Evolutionary conservation across 257 asterid species (phyloP), one percentile per base, ranked within the genome.

Genomic region (Gentiana dahurica): DNA sequence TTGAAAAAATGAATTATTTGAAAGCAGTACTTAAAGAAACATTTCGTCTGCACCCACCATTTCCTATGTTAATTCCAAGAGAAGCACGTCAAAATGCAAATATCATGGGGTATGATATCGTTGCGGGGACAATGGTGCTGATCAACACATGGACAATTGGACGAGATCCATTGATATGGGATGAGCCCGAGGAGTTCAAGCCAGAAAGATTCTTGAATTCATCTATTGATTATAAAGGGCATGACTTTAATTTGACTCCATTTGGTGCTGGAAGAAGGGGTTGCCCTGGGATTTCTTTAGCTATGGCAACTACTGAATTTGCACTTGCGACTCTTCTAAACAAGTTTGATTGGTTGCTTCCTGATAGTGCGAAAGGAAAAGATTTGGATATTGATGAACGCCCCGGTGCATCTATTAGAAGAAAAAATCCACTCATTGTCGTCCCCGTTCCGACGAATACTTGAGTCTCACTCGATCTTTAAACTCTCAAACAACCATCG

Each of bases 211-310:
- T 71, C 49, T 4, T 57, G 65, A n/a, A 52, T 33, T 59, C 78
- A 0, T 60, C 70, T 1, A 3, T 52, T 0, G 78, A 72, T 68
- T 74, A 49, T 34, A 68, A 39, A 53, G 81, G 81, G 1, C 55
- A 60, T 2, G 72, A 78, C 54, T 78, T 71, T 15, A 68, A 78
- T 51, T 58, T 74, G 15, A 74, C 74, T 5, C 78, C 81, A 0
- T 80, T 80, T 36, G 87, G 87, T 11, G 63, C 84, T 8, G 87
- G 84, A 0, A 38, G 78, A 32, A 77, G 79, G 52, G 72, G 65
- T 1, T 79, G 86, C 43, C 82, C 78, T 0, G 74, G 80, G 12
- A 62, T 63, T 2, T n/a, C 67, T 0, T 73, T 64, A 37, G 66
- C 77, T 9, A 55, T 71, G 38, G 70, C 65, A 1, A 50, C 38